Conservation (phyloP, 2,329 filamentous ascomycete species). For the Exophiala oligosperma region DNA sequence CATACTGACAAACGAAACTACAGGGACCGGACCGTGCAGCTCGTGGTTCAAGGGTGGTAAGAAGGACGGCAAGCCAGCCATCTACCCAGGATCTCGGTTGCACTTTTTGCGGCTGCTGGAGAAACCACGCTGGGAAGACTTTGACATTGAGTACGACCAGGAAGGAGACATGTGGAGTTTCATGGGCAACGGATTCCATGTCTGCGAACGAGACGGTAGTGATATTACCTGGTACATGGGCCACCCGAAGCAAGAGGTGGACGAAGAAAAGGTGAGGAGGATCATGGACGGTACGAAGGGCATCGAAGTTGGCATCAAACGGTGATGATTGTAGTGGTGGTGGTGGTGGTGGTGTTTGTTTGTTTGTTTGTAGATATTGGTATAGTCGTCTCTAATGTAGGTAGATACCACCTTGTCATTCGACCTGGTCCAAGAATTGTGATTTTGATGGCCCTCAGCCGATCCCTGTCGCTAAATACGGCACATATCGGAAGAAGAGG, state of each 20-base stretch:
- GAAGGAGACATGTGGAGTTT: constrained; percentile 42
- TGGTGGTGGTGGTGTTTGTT: background rate
- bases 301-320: constrained; percentile 4
- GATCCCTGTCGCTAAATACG: background rate
- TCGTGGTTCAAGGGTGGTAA: constrained; percentile 26
- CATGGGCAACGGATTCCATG: constrained; percentile 45
- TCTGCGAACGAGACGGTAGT: constrained; percentile 19
- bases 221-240: constrained; percentile 25
- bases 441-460: too few relatives aligned
- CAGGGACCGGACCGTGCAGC: constrained; percentile 18
- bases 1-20: background rate
- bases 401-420: background rate
- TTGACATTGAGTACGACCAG: constrained; percentile 40
- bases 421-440: too few relatives aligned
- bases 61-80: constrained; percentile 34
- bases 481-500: background rate
- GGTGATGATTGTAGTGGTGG: background rate
- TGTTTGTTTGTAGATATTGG: background rate
- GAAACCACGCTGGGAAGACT: constrained; percentile 43
- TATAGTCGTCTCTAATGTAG: background rate
- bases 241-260: constrained; percentile 12
- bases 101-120: constrained; percentile 41
- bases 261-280: constrained; percentile 6
- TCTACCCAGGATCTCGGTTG: constrained; percentile 42
- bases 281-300: constrained; percentile 17